Conservation (phyloP, 495 filamentous ascomycete genomes). For the Podospora fimiseda region DNA sequence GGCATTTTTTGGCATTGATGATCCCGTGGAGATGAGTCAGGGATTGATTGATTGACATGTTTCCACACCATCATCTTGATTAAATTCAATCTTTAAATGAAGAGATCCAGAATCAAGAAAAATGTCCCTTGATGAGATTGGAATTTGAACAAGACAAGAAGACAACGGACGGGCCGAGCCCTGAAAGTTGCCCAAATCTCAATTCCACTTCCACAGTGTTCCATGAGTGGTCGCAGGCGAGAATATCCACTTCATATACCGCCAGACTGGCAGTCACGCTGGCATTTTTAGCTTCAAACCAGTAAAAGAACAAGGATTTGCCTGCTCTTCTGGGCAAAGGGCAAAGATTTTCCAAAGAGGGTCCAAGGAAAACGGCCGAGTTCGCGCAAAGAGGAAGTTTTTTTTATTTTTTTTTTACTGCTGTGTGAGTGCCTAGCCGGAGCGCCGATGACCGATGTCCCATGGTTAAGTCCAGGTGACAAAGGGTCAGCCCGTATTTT, state of each 20-base stretch:
- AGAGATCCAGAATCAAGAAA: too few species aligned
- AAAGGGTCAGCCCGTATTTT: not conserved
- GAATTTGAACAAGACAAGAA: not conserved
- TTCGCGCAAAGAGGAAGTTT: not conserved
- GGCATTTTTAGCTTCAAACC: not conserved
- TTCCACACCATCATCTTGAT: not conserved
- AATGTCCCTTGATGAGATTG: not conserved
- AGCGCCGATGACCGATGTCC: not conserved
- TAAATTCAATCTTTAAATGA: not conserved
- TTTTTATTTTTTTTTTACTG: not conserved
- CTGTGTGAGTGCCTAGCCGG: not conserved
- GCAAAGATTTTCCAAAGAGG: not conserved
- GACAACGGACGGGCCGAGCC: not conserved
- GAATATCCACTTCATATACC: not conserved
- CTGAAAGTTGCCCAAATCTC: not conserved
- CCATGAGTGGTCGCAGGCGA: not conserved
- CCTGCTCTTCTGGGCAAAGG: not conserved
- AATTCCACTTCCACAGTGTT: slow-evolving; percentile 1
- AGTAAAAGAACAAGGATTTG: not conserved
- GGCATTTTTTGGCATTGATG: not conserved
- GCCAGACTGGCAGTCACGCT: not conserved
- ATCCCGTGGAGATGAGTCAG: not conserved
- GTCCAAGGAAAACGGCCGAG: not conserved
- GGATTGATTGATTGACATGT: not conserved
- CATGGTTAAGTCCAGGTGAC: slow-evolving; percentile 11